Base-by-base conservation (phyloP, 306 rosid genomes). In the Acacia crassicarpa region DNA sequence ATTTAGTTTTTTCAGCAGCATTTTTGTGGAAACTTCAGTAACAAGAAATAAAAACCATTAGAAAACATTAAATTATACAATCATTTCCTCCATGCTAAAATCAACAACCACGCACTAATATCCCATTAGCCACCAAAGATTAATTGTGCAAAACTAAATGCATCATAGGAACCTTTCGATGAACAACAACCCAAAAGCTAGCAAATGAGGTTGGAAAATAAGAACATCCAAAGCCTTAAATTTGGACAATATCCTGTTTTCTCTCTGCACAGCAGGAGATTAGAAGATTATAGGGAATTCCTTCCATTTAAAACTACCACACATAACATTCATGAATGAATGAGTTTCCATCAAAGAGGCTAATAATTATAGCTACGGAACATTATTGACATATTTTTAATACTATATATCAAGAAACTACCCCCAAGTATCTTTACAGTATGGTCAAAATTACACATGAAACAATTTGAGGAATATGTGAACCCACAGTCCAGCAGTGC, bases 401-500 rank as follows among this genome's bases (percentile, higher is more conserved):
- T n/a, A 56, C 23, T n/a, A 56, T n/a, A 25, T 8, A n/a, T 56
- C 61, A 20, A 56, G 63, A 56, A 56, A 22, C 63, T 56, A n/a
- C 63, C 1, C 1, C 63, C 27, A 56, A n/a, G 22, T 8, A 56
- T 56, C 63, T 20, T 56, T 56, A 8, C 23, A 56, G 63, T 3
- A 8, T 1, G 25, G 33, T 23, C 66, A 59, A 59, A 59, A 11
- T 19, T 38, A 17, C 23, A 67, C 27, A 38, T 67, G 16, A n/a
- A 8, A 35, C 3, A 17, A 44, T 35, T 43, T 67, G 4, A 38
- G 38, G 48, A 45, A 51, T 19, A 80, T 5, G 71, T 17, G 30
- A 68, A 61, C 41, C 19, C 32, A 54, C 25, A 43, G 68, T 45
- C 48, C 59, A 61, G 30, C 81, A 80, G 65, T 48, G 81, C 75